Evolutionary conservation across 306 rosid species (phyloP).

Genomic region (Gillenia trifoliata): DNA sequence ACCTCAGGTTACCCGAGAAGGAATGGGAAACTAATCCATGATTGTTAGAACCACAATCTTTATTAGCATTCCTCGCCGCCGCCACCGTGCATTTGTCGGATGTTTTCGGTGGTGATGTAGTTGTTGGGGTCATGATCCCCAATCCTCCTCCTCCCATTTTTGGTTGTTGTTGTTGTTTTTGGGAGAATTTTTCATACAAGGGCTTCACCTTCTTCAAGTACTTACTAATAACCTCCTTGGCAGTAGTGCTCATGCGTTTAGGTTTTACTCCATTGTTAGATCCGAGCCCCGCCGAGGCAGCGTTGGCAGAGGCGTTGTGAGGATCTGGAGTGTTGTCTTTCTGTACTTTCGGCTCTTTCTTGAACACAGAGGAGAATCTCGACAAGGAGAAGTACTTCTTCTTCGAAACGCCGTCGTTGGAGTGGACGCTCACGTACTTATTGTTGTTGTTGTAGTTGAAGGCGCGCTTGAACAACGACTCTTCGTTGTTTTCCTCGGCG

Average conservation of each 20-base stretch:
- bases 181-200: slow-evolving; percentile 62
- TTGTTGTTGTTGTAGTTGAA: slow-evolving; percentile 18
- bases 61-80: slow-evolving; percentile 13
- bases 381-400: slow-evolving; percentile 63
- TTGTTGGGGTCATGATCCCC: not conserved
- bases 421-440: not conserved
- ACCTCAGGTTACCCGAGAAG: slow-evolving; percentile 76
- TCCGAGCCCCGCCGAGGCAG: slow-evolving; percentile 12
- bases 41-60: not conserved
- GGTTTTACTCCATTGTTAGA: slow-evolving; percentile 38
- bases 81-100: not conserved
- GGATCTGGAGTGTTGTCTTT: not conserved
- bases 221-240: slow-evolving; percentile 73
- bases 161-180: slow-evolving; percentile 31
- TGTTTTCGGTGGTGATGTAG: not conserved
- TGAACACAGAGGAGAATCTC: slow-evolving; percentile 79
- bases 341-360: slow-evolving; percentile 27
- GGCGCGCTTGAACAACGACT: slow-evolving; percentile 32
- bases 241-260: slow-evolving; percentile 54
- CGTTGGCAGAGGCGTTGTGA: not conserved
- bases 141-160: slow-evolving; percentile 9
- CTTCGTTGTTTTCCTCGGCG: slow-evolving; percentile 40
- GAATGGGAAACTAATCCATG: slow-evolving; percentile 56
- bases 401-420: slow-evolving; percentile 16
- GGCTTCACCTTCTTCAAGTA: slow-evolving; percentile 84